Evolutionary conservation across 2,329 filamentous ascomycete species (phyloP), one percentile per base, ranked within the genome.

Genomic region (Fusarium torreyae): DNA sequence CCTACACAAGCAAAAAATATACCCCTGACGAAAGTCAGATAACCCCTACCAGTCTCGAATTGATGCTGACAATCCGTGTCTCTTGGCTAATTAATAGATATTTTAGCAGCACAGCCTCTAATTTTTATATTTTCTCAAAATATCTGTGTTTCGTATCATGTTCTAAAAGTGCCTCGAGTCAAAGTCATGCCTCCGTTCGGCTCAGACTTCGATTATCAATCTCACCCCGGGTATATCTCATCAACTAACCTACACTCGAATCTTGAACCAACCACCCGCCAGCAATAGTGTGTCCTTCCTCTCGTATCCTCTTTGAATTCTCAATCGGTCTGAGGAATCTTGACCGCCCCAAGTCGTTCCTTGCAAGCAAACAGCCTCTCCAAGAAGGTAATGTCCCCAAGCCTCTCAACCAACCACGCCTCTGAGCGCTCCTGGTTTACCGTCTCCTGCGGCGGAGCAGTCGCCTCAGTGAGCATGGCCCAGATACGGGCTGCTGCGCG

Each of bases 391-490:
- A 78, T 57, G n/a, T 77, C 74, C 15, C 63, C 51, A 31, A 73
- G 60, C 63, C 74, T 76, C 8, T 60, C 57, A 6, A 54, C 17
- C 20, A 76, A 54, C 78, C 77, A 80, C 8, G 53, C 45, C 7
- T 72, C 55, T 13, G 65, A 68, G 20, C 49, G 20, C 39, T 68
- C 58, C 18, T 55, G 28, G 7, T 70, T 56, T 7, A 61, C 53
- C 5, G 49, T 36, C 55, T 78, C 76, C n/a, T 67, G 62, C 2
- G 61, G 59, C 5, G 64, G 70, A 1, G 73, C 74, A 11, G 72
- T 69, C 33, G 61, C 52, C 39, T 75, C 75, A 1, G 71, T 64
- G n/a, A 78, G 66, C 17, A 75, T 57, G 2, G 69, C 73, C 57
- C 74, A 77, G 17, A 77, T 46, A 8, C 67, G 65, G 11, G 73